Percentiles rank a stretch among this genome's conserved stretches.
phyloP scores from a whole-genome alignment of 768 basidiomycete genomes.

The Favolaschia claudopus region DNA sequence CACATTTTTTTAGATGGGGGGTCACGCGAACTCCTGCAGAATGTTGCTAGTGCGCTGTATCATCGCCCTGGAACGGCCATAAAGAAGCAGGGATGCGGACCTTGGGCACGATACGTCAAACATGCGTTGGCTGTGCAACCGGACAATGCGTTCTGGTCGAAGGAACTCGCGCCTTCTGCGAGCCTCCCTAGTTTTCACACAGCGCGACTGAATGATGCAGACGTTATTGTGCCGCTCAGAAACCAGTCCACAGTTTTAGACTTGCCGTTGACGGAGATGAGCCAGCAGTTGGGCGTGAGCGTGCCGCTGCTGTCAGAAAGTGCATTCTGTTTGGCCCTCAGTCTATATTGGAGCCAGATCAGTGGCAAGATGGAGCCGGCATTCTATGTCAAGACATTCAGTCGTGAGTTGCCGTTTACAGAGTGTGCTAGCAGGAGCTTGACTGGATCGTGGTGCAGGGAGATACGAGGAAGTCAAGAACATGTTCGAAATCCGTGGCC shows the following conservation, averaged over 20 bases:
- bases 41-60: background rate
- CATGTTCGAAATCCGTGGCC: constrained; percentile 7
- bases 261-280: constrained; percentile 11
- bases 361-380: constrained; percentile 7
- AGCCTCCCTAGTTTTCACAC: constrained; percentile 6
- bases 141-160: background rate
- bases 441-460: background rate
- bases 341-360: constrained; percentile 19
- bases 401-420: too few relatives aligned
- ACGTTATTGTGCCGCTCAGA: background rate
- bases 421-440: background rate
- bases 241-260: constrained; percentile 3
- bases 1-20: constrained; percentile 4
- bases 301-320: constrained; percentile 9
- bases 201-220: background rate
- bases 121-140: constrained; percentile 1
- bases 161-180: constrained; percentile 2
- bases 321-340: constrained; percentile 9
- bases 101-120: constrained; percentile 4
- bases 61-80: background rate
- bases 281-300: constrained; percentile 5
- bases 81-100: background rate
- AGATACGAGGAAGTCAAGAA: constrained; percentile 9
- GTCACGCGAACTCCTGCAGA: constrained; percentile 1
- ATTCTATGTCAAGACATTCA: constrained; percentile 2